phyloP scores from a whole-genome alignment of 2,329 filamentous ascomycete species.

The Aspergillus cejpii region DNA sequence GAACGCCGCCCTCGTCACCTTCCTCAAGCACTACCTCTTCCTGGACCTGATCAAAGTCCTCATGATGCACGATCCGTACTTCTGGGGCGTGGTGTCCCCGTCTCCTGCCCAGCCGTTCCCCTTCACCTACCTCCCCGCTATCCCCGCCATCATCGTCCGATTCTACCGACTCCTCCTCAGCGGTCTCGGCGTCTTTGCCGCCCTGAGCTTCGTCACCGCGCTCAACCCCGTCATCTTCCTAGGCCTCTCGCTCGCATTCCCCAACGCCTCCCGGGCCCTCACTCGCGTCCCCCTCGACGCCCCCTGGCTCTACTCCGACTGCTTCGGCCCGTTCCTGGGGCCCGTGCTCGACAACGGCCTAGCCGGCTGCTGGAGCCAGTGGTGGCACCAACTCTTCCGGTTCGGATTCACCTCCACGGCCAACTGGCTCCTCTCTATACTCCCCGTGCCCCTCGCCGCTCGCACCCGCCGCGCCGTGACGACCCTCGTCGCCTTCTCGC shows the following conservation, averaged over 20 bases:
- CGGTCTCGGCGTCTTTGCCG: conserved; percentile 51
- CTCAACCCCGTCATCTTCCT: conserved; percentile 56
- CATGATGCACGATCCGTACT: conserved; percentile 74
- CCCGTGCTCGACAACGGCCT: conserved; percentile 57
- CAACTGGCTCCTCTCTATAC: conserved; percentile 35
- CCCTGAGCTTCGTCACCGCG: conserved; percentile 56
- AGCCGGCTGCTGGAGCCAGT: conserved; percentile 72
- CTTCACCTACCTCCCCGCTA: conserved; percentile 33
- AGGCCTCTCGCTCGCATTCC: conserved; percentile 45
- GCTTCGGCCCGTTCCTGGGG: conserved; percentile 47
- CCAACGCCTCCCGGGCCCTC: conserved; percentile 50
- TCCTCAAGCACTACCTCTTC: conserved; percentile 56
- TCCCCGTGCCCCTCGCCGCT: conserved; percentile 16
- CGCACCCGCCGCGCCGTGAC: conserved; percentile 20
- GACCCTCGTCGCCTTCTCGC: conserved; percentile 27
- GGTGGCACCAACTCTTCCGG: conserved; percentile 90
- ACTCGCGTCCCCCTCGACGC: conserved; percentile 55
- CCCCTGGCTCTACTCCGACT: conserved; percentile 56
- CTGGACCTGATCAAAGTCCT: conserved; percentile 64
- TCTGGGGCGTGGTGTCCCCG: conserved; percentile 52
- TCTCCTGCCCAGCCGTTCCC: conserved; percentile 40
- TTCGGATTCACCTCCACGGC: conserved; percentile 44
- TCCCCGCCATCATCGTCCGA: conserved; percentile 42
- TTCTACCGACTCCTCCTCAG: conserved; percentile 53
- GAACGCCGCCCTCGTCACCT: conserved; percentile 38